Conservation (phyloP, 1,284 basidiomycete species). For the Sphaerobolus stellatus region DNA sequence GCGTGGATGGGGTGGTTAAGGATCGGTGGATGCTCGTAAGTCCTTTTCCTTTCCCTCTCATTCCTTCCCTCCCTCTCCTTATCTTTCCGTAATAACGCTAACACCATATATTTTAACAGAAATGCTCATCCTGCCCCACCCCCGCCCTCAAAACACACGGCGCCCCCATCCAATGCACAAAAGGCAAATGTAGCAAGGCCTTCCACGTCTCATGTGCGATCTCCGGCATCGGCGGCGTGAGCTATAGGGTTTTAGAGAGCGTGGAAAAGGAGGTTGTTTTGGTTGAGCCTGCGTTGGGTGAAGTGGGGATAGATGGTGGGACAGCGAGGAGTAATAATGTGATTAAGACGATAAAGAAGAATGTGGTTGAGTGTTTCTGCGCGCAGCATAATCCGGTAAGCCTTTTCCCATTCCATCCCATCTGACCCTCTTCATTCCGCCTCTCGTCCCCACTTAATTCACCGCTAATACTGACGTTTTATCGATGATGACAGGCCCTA, state of each 20-base stretch:
- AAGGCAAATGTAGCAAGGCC: conserved; percentile 89
- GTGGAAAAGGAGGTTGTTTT: conserved; percentile 77
- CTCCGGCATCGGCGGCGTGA: conserved; percentile 48
- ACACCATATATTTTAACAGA: conserved; percentile 45
- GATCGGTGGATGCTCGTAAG: conserved; percentile 88
- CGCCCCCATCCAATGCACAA: conserved; percentile 91
- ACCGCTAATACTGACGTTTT: background rate
- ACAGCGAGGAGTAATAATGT: conserved; percentile 37
- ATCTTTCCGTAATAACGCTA: background rate
- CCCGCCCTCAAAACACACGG: conserved; percentile 70
- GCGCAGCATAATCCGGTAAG: conserved; percentile 81
- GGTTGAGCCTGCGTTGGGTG: conserved; percentile 35
- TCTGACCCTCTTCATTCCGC: conserved; percentile 7
- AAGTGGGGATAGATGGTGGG: conserved; percentile 7
- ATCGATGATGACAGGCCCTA: conserved; percentile 65
- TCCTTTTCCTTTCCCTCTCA: conserved; percentile 19
- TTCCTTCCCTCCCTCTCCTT: conserved; percentile 12
- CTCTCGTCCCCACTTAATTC: background rate
- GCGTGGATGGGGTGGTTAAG: conserved; percentile 81
- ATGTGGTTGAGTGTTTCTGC: conserved; percentile 73
- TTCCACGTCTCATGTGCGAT: conserved; percentile 92
- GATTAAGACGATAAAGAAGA: conserved; percentile 65
- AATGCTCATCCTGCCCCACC: conserved; percentile 83
- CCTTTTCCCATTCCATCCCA: conserved; percentile 18
- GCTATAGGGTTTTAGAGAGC: conserved; percentile 62